A percentile compares a stretch with the other conserved stretches of the same genome.
Conservation (phyloP, 2,329 filamentous ascomycete species). For the Pseudocercospora macadamiae region DNA sequence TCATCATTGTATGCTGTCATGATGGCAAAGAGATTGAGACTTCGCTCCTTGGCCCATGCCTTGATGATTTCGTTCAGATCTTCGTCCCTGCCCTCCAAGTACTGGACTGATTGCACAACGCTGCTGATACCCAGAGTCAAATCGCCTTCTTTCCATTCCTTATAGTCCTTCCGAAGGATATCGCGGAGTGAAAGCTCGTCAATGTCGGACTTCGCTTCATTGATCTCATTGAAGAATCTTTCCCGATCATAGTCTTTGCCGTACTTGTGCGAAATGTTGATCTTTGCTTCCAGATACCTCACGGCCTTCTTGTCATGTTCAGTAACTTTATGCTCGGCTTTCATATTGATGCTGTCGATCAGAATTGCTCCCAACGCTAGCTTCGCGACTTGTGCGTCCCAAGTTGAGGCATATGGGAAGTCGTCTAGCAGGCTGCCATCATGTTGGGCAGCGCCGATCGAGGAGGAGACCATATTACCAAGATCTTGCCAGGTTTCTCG, state of each 20-base stretch:
- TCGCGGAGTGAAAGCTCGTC: constrained; percentile 64
- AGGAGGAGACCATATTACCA: constrained; percentile 44
- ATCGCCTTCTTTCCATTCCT: constrained; percentile 67
- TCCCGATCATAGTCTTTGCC: constrained; percentile 55
- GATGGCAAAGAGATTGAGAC: constrained; percentile 65
- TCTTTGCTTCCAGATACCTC: constrained; percentile 60
- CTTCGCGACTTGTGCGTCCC: constrained; percentile 65
- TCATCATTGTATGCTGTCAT: constrained; percentile 68
- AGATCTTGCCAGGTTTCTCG: constrained; percentile 60
- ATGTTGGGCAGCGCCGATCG: constrained; percentile 45
- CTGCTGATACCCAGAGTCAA: constrained; percentile 68
- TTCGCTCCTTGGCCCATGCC: constrained; percentile 59
- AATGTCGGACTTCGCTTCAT: constrained; percentile 69
- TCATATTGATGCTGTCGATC: constrained; percentile 71
- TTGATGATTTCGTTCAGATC: constrained; percentile 56
- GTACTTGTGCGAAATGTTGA: constrained; percentile 43
- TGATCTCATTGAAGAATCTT: constrained; percentile 63
- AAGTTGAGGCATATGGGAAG: constrained; percentile 41
- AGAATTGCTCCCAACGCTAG: constrained; percentile 72
- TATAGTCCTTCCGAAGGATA: constrained; percentile 80
- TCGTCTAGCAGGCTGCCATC: constrained; percentile 42
- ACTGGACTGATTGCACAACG: constrained; percentile 65
- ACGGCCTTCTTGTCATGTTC: constrained; percentile 62
- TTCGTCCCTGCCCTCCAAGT: constrained; percentile 59
- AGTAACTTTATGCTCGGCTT: constrained; percentile 63